Base-by-base conservation (phyloP, 2,329 filamentous ascomycete species). In the Talaromyces sp. region DNA sequence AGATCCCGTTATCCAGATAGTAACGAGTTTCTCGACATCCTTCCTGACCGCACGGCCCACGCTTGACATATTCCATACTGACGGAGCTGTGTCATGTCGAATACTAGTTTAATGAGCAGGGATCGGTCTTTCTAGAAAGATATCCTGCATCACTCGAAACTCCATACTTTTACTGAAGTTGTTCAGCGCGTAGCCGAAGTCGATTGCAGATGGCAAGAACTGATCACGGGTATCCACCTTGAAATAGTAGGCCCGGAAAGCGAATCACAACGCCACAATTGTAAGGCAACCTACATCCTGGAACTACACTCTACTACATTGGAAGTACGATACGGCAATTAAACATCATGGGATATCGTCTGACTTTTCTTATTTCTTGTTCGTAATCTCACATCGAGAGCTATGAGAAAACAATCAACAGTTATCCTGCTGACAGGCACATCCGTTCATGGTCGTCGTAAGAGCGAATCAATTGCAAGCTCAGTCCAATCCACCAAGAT, bases 1-100 rank as follows among this genome's bases (percentile, higher is more conserved):
- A 87, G 65, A 89, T 85, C 3, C 92, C 91, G 77, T 90, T 90
- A 69, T 93, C 88, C 37, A 89, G 81, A 73, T 91, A 90, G 79
- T 90, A 92, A 68, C 85, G 85, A 49, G 84, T 84, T 61, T 90
- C 89, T 66, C 90, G 89, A 74, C 92, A 96, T 71, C 86, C 85
- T 67, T 86, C 84, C 67, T 85, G 80, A 58, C 83, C 84, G 70
- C 85, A 87, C 59, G 73, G 73, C 67, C 82, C 81, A 67, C 79
- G 80, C 63, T 77, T 79, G 63, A 74, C 73, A 70, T 82, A 82
- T 63, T 80, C 77, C 78, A 78, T 79, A 64, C 67, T 67, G 73
- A 69, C 64, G 69, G 68, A 61, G 41, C 27, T 19, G 22, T 61
- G 31, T 67, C 65, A 67, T 67, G 49, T 59, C 60, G 61, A 19